Evolutionary conservation across 345 rosid genomes (phyloP), one percentile per base, ranked within the genome.

Genomic region (Acer saccharum): DNA sequence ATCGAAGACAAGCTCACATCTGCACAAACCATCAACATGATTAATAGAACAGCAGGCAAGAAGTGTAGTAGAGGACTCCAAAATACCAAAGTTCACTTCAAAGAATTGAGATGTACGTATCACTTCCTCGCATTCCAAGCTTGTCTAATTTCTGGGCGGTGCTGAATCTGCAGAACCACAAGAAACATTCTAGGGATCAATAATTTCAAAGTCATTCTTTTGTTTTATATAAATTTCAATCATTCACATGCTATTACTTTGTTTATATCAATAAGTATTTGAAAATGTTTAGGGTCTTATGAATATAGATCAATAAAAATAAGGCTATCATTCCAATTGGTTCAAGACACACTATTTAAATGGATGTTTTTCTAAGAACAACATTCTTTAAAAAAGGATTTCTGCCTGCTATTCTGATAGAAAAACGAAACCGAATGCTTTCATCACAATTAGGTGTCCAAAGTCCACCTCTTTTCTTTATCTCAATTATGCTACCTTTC

Each of bases 41-140:
- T 90, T 76, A 90, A 82, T 76, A 72, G 48, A 16, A 61, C 41
- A 69, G 78, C 64, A 75, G 63, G 65, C 75, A 76, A 54, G 76
- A 9, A 13, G 64, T 35, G 76, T 39, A 72, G 64, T 54, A 61
- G 23, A 50, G 32, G 74, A 76, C 17, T 63, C 25, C 10, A 65
- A 74, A 80, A 77, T 60, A 70, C 35, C 79, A 12, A 80, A 73
- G 7, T 75, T 61, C 69, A 69, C 41, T 70, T 14, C 9, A 77
- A 57, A 82, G 77, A 78, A 63, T 75, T 67, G 67, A 66, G 60
- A 61, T 86, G 68, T 89, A 95, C 96, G 98, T 95, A 82, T 95
- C 99, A 65, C 99, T 93, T 87, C 99, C 99, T 23, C 97, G 90
- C 98, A 95, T 95, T 73, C 99, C 98, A 62, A 92, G 97, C 84